Evolutionary conservation across 352 stramenopile species (phyloP).

Genomic region (Blastocystis sp.): DNA sequence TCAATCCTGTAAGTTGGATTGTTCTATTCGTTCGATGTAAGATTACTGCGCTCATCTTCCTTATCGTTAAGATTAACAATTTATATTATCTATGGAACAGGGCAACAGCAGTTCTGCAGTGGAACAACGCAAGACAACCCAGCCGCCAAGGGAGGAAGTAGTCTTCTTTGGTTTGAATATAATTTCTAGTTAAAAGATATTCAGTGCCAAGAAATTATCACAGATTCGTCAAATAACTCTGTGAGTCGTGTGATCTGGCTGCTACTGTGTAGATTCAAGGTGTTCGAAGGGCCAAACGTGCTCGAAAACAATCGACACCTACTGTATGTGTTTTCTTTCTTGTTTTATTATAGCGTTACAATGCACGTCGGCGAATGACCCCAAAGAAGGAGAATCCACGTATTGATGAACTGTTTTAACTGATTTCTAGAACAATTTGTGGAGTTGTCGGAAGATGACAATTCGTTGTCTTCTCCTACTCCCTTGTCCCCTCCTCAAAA

Average conservation of each 20-base stretch:
- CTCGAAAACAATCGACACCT: constrained; percentile 54
- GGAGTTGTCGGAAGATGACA: constrained; percentile 18
- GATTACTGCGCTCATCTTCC: no score
- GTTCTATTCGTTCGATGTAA: no score
- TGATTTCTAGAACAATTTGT: background rate
- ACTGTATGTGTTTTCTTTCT: background rate
- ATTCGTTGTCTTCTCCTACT: constrained; percentile 33
- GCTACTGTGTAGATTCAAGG: background rate
- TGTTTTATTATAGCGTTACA: constrained; percentile 13
- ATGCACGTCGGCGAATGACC: background rate
- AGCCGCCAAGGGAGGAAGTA: background rate
- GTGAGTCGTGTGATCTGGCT: background rate
- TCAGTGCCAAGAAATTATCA: constrained; percentile 4
- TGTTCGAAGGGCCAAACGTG: background rate
- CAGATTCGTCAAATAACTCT: constrained; percentile 54
- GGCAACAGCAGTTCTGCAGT: background rate
- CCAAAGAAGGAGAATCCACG: constrained; percentile 36
- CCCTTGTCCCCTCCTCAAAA: constrained; percentile 45
- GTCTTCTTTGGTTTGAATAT: background rate
- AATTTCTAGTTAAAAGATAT: constrained; percentile 34
- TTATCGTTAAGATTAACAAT: background rate
- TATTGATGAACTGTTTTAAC: background rate
- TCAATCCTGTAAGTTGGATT: no score
- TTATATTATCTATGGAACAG: background rate
- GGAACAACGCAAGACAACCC: background rate